phyloP scores from a whole-genome alignment of 202 grass and related monocot genomes.

The Carex sylvatica region DNA sequence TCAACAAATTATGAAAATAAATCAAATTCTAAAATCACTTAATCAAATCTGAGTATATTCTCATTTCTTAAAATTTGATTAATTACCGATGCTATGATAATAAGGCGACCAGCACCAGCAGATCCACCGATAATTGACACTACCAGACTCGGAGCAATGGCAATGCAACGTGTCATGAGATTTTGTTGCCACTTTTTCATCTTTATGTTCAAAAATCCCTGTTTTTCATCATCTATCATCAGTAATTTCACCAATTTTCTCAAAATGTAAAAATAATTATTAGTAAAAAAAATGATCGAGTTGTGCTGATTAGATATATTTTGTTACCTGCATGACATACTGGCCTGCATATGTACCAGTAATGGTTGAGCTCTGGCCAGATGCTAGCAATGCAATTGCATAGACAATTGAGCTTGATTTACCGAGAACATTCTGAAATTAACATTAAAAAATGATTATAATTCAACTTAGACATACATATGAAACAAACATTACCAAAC shows the following conservation, averaged over 20 bases:
- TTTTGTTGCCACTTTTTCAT: slow-evolving; percentile 78
- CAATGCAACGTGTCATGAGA: slow-evolving; percentile 72
- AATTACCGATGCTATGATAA: slow-evolving; percentile 78
- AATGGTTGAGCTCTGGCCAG: slow-evolving; percentile 87
- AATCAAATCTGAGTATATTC: not conserved
- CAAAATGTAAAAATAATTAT: not conserved
- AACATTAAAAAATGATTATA: not conserved
- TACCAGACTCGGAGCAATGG: slow-evolving; percentile 66
- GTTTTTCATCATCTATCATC: not conserved
- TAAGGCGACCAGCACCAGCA: slow-evolving; percentile 60
- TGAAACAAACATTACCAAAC: not conserved
- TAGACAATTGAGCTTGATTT: slow-evolving; percentile 71
- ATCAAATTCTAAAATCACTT: not conserved
- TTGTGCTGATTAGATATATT: not conserved
- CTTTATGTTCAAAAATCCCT: slow-evolving; percentile 90
- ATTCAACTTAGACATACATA: not conserved
- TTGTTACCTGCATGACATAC: slow-evolving; percentile 89
- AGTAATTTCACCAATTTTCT: not conserved
- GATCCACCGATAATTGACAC: slow-evolving; percentile 69
- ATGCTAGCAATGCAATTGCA: slow-evolving; percentile 70
- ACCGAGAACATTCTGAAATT: slow-evolving; percentile 73
- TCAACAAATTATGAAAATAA: not conserved
- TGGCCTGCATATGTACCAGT: slow-evolving; percentile 85
- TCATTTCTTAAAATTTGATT: not conserved
- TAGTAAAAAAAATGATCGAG: not conserved